Evolutionary conservation across 116 monocot species (phyloP).

Genomic region (Trichopus zeylanicus): DNA sequence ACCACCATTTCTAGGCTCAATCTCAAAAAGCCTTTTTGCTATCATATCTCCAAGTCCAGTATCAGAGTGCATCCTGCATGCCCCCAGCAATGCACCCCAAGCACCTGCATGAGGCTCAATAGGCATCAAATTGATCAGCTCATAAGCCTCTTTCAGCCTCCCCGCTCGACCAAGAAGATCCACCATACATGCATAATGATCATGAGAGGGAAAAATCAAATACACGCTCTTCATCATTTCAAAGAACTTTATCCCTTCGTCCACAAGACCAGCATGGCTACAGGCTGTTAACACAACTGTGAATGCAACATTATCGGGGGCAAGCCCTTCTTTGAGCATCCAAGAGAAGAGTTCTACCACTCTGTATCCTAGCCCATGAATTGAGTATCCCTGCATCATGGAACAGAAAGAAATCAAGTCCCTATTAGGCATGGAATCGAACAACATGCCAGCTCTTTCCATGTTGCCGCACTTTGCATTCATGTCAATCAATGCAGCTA

Average conservation of each 20-base stretch:
- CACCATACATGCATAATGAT: slow-evolving; percentile 64
- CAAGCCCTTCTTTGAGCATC: slow-evolving; percentile 43
- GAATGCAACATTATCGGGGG: slow-evolving; percentile 43
- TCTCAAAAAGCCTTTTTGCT: slow-evolving; percentile 43
- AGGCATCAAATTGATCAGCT: slow-evolving; percentile 41
- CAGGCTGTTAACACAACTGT: slow-evolving; percentile 57
- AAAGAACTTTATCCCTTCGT: slow-evolving; percentile 46
- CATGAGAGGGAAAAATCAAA: slow-evolving; percentile 22
- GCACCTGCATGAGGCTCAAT: slow-evolving; percentile 43
- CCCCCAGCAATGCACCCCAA: slow-evolving; percentile 56
- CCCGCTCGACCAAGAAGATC: slow-evolving; percentile 48
- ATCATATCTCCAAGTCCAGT: slow-evolving; percentile 38
- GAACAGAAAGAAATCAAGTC: slow-evolving; percentile 48
- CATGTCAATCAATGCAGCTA: slow-evolving; percentile 49
- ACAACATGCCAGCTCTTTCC: slow-evolving; percentile 38
- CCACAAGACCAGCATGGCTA: slow-evolving; percentile 46
- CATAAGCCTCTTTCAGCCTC: slow-evolving; percentile 42
- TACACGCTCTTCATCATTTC: slow-evolving; percentile 40
- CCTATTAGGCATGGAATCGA: slow-evolving; percentile 26
- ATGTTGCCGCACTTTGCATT: slow-evolving; percentile 65
- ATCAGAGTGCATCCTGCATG: slow-evolving; percentile 33
- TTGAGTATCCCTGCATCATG: slow-evolving; percentile 60
- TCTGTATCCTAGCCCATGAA: slow-evolving; percentile 41
- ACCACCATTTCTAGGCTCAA: slow-evolving; percentile 50
- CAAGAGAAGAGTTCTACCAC: slow-evolving; percentile 37